Conservation (phyloP, 148 eudicot species). For the Fagopyrum esculentum region DNA sequence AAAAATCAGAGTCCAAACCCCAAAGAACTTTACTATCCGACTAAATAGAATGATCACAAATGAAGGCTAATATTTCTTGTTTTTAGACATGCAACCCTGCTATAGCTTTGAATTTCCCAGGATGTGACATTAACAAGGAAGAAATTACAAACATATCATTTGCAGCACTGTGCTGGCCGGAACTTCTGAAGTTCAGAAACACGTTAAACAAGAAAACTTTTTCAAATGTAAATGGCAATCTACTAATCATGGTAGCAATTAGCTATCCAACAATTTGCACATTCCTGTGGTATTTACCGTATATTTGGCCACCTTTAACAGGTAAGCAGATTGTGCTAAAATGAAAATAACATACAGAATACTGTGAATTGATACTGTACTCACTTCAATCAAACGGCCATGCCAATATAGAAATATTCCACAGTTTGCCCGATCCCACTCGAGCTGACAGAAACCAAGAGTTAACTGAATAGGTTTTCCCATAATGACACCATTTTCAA, state of each 20-base stretch:
- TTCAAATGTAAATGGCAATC: neutral
- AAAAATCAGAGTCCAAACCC: neutral
- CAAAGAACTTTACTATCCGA: neutral
- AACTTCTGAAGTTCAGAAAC: neutral
- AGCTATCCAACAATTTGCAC: neutral
- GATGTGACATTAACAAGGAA: neutral
- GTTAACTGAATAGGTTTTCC: conserved; percentile 47
- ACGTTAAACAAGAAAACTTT: neutral
- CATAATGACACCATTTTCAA: conserved; percentile 33
- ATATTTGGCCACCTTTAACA: neutral
- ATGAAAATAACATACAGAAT: neutral
- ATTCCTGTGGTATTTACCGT: neutral
- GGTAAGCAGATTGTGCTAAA: neutral
- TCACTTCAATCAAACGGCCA: conserved; percentile 59
- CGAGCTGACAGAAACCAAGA: conserved; percentile 55
- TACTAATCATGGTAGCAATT: neutral
- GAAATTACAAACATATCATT: neutral
- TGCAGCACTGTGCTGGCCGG: neutral
- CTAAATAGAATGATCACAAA: neutral
- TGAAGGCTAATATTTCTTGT: neutral
- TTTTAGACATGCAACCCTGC: neutral
- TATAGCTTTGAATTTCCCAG: neutral
- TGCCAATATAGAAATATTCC: conserved; percentile 84
- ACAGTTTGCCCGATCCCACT: conserved; percentile 63
- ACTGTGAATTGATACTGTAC: neutral